phyloP scores from a whole-genome alignment of 495 filamentous ascomycete species.

The Elasticomyces elasticus region DNA sequence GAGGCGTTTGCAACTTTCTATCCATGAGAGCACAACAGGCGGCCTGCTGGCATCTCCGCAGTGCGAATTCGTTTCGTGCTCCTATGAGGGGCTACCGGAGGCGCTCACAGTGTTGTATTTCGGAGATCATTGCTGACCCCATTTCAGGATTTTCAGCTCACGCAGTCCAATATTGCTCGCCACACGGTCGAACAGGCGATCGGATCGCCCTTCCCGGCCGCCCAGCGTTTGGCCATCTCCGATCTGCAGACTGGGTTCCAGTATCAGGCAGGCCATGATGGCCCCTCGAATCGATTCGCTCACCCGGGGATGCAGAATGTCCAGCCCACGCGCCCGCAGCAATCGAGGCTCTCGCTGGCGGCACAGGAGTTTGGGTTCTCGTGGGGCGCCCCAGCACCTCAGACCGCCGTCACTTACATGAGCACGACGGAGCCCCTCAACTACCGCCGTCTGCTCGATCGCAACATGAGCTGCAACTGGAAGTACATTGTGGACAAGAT shows the following conservation, averaged over 20 bases:
- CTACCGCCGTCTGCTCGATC: constrained; percentile 89
- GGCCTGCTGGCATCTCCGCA: too few species aligned
- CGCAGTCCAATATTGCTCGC: constrained; percentile 61
- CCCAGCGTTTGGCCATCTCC: constrained; percentile 21
- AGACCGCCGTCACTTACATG: constrained; percentile 47
- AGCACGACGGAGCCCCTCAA: constrained; percentile 89
- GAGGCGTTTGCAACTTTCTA: too few species aligned
- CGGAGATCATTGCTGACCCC: too few species aligned
- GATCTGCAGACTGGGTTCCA: constrained; percentile 26
- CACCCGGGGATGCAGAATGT: constrained; percentile 2
- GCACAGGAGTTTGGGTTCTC: constrained; percentile 60
- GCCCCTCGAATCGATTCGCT: constrained; percentile 24
- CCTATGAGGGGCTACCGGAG: too few species aligned
- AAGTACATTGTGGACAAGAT: constrained; percentile 99
- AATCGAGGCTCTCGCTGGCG: constrained; percentile 69
- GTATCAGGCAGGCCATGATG: constrained; percentile 28
- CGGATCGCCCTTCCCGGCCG: constrained; percentile 42
- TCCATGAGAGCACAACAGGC: too few species aligned
- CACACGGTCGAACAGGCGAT: constrained; percentile 66
- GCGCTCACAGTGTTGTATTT: too few species aligned
- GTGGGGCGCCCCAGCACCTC: constrained; percentile 26
- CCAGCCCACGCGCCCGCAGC: constrained; percentile 41
- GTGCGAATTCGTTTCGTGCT: too few species aligned
- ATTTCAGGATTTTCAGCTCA: constrained; percentile 78
- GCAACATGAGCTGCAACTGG: constrained; percentile 96